A percentile compares a stretch with the other conserved stretches of the same genome.
phyloP scores from a whole-genome alignment of 73 alveolate species.

The Paramecium primaurelia region DNA sequence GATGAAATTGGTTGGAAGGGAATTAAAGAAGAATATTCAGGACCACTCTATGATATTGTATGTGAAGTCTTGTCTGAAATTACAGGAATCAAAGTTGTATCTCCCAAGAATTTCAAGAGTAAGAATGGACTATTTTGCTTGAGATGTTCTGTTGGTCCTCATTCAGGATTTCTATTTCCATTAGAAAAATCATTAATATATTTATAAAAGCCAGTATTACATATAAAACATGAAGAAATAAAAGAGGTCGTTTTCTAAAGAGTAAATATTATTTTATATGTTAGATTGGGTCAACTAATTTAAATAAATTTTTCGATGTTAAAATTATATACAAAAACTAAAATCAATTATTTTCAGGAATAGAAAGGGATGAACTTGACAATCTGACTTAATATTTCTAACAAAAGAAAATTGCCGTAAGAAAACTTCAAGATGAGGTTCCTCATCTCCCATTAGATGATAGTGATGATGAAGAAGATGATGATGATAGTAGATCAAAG shows the following conservation, averaged over 20 bases:
- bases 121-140: constrained; percentile 3
- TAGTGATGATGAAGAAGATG: constrained; percentile 19
- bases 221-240: neutral
- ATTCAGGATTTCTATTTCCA: constrained; percentile 7
- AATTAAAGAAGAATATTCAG: constrained; percentile 25
- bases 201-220: neutral
- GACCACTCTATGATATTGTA: neutral
- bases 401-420: neutral
- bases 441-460: neutral
- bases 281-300: neutral
- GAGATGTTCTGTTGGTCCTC: constrained; percentile 31
- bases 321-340: neutral
- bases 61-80: constrained; percentile 8
- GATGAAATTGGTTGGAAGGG: constrained; percentile 51
- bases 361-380: constrained; percentile 33
- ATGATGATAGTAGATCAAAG: neutral
- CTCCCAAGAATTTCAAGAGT: constrained; percentile 6
- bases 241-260: neutral
- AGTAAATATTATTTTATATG: neutral
- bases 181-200: constrained; percentile 24
- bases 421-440: neutral
- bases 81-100: constrained; percentile 11
- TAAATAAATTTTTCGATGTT: constrained; percentile 5
- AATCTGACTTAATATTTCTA: constrained; percentile 10
- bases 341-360: neutral